Base-by-base conservation (phyloP, 768 basidiomycete species). In the Phaeotremella skinneri region DNA sequence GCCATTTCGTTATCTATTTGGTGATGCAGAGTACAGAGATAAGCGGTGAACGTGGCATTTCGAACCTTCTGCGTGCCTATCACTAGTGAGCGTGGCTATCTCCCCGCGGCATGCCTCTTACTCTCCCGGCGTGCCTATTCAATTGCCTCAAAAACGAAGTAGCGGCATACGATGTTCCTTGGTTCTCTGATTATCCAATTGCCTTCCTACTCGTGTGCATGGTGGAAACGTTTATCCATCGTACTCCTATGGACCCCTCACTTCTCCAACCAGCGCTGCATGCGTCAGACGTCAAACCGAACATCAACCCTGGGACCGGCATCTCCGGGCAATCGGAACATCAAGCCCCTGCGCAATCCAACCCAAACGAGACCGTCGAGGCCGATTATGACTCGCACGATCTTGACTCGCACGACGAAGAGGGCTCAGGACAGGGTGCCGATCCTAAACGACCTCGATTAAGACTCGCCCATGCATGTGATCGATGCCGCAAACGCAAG, bases 381-480 rank as follows among this genome's bases (percentile, higher is more conserved):
- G 17, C 16, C n/a, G 58, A 56, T 30, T 26, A 52, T 21, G 43
- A 56, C 45, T 43, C 43, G 25, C 60, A 64, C n/a, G 51, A 61
- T 21, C 52, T 51, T 23, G 56, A 45, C 21, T 45, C 43, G 7
- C 43, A 63, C 11, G 26, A 37, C 20, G 34, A 56, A 26, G n/a
- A 27, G 16, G 20, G 14, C 20, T 21, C 50, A 27, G 41, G 55
- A 1, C 56, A 26, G 3, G 54, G 31, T 5, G 55, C 27, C 20
- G 59, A 59, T 30, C 52, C 61, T 32, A 76, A 76, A 60, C 56
- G 75, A 31, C 75, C 75, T 20, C 31, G 75, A 41, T 58, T 76
- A 11, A 55, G 75, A 51, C 52, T 76, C 14, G 75, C 71, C 9
- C 71, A 73, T 50, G 71, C 71, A 31, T 73, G 71, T 50, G 71